Evolutionary conservation across 1,139 yeast genomes (phyloP).

Genomic region (Kazachstania sp.): DNA sequence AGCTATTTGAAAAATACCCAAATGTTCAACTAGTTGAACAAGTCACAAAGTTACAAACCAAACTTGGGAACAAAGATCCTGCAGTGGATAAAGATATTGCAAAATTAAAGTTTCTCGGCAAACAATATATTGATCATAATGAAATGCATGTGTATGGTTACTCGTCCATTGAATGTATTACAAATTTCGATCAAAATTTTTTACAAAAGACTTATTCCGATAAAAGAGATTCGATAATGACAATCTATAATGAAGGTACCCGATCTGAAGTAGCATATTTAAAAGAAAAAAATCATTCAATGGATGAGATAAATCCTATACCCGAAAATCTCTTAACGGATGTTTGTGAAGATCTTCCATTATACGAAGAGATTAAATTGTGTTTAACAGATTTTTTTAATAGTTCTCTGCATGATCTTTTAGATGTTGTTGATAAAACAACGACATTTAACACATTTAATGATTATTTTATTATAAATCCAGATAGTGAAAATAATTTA

Average conservation of each 20-base stretch:
- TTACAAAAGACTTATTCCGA: neutral
- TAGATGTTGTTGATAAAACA: conserved; percentile 16
- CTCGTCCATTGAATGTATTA: neutral
- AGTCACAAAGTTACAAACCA: conserved; percentile 15
- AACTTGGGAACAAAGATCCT: neutral
- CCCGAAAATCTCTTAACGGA: neutral
- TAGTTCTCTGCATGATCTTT: conserved; percentile 17
- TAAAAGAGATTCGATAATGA: neutral
- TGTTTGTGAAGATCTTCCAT: conserved; percentile 16
- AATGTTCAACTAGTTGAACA: conserved; percentile 18
- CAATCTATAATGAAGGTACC: too few relatives aligned
- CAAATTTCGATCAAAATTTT: neutral
- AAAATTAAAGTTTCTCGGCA: neutral
- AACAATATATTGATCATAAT: neutral
- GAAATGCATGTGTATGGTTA: neutral
- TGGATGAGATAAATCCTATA: too few relatives aligned
- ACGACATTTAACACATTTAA: conserved; percentile 14
- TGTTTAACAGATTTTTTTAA: conserved; percentile 14
- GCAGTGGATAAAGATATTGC: neutral
- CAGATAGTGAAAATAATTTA: neutral
- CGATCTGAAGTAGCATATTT: too few relatives aligned
- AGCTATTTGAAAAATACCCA: conserved; percentile 19
- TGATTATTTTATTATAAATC: neutral
- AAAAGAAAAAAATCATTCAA: too few relatives aligned
- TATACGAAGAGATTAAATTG: conserved; percentile 11